Evolutionary conservation across 1,284 basidiomycete genomes (phyloP).

Genomic region (Neonothopanus nambi): DNA sequence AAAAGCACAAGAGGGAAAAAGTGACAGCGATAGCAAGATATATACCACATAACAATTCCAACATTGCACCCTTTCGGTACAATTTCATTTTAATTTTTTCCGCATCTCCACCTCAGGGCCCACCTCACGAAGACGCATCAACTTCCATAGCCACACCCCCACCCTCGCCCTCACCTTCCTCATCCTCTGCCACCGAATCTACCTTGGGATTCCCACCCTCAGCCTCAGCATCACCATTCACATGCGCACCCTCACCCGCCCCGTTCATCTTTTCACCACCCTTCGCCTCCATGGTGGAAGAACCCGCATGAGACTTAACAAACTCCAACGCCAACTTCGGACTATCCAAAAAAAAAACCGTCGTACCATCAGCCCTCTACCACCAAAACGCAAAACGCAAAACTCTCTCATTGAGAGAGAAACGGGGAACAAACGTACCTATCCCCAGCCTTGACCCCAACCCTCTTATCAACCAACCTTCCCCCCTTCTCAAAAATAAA

Average conservation of each 20-base stretch:
- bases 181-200: neutral
- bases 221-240: neutral
- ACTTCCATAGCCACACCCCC: constrained; percentile 3
- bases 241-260: neutral
- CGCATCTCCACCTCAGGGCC: neutral
- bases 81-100: neutral
- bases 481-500: constrained; percentile 91
- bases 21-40: neutral
- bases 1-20: no score
- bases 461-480: constrained; percentile 77
- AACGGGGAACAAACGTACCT: constrained; percentile 44
- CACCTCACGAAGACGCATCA: no score
- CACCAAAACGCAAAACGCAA: neutral
- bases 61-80: neutral
- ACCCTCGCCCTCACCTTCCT: neutral
- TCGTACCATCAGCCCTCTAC: no score
- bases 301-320: constrained; percentile 18
- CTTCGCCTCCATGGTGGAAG: neutral
- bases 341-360: constrained; percentile 15
- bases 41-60: neutral
- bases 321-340: constrained; percentile 28
- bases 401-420: no score
- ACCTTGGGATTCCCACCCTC: neutral
- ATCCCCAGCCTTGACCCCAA: constrained; percentile 82
- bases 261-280: no score